phyloP scores from a whole-genome alignment of 2,329 filamentous ascomycete species.

The Xylogone sp. region DNA sequence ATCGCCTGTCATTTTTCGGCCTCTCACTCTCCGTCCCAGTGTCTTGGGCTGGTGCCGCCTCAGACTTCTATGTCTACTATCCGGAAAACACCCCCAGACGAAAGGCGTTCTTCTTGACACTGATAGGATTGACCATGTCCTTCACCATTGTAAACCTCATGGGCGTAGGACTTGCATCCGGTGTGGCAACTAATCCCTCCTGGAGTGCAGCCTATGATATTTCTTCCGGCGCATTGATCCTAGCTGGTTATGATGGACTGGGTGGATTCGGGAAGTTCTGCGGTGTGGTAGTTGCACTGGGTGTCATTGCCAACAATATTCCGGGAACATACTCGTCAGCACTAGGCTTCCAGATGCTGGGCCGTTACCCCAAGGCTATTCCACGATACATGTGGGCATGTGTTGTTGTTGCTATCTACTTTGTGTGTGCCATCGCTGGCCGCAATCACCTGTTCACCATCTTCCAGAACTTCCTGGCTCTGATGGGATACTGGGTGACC shows the following conservation, averaged over 20 bases:
- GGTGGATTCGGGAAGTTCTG: slow-evolving; percentile 62
- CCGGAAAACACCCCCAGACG: slow-evolving; percentile 36
- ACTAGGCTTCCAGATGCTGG: slow-evolving; percentile 62
- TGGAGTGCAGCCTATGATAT: slow-evolving; percentile 55
- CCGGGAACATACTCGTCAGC: slow-evolving; percentile 59
- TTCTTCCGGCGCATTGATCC: slow-evolving; percentile 59
- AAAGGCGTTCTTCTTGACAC: slow-evolving; percentile 51
- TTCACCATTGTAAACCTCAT: slow-evolving; percentile 57
- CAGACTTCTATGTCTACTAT: slow-evolving; percentile 65
- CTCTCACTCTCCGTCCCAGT: slow-evolving; percentile 60
- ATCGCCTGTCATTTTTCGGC: slow-evolving; percentile 63
- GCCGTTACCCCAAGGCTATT: slow-evolving; percentile 49
- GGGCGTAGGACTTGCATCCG: slow-evolving; percentile 57
- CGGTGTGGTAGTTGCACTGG: slow-evolving; percentile 57
- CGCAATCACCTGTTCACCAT: slow-evolving; percentile 56
- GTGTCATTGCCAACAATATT: slow-evolving; percentile 60
- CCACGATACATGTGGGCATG: slow-evolving; percentile 62
- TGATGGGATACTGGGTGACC: slow-evolving; percentile 68
- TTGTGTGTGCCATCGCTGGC: slow-evolving; percentile 55
- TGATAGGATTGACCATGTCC: slow-evolving; percentile 49
- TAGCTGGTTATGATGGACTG: slow-evolving; percentile 54
- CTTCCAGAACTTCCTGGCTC: slow-evolving; percentile 63
- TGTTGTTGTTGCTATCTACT: slow-evolving; percentile 55
- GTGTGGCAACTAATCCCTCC: slow-evolving; percentile 41
- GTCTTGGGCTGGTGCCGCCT: slow-evolving; percentile 56